Conservation (phyloP, 306 rosid genomes). For the Astragalus glycyphyllos region DNA sequence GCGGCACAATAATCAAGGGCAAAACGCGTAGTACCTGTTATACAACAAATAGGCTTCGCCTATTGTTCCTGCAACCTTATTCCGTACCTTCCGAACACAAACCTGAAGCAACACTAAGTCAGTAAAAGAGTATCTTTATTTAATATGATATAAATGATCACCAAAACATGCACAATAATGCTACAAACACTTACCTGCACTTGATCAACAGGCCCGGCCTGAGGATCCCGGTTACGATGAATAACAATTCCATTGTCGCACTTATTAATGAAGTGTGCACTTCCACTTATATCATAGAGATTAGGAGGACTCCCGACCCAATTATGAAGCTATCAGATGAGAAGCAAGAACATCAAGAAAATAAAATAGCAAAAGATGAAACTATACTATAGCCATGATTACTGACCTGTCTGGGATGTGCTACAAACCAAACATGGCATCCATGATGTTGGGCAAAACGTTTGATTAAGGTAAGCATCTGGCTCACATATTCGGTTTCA, state of each 20-base stretch:
- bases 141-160: slow-evolving; percentile 31
- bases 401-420: slow-evolving; percentile 94
- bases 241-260: slow-evolving; percentile 94
- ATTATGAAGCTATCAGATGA: slow-evolving; percentile 66
- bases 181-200: slow-evolving; percentile 62
- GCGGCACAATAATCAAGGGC: background rate
- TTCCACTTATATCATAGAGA: slow-evolving; percentile 96
- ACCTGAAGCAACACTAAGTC: slow-evolving; percentile 54
- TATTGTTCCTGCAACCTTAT: slow-evolving; percentile 87
- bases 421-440: slow-evolving; percentile 99
- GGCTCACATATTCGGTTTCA: slow-evolving; percentile 95
- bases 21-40: slow-evolving; percentile 60
- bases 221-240: slow-evolving; percentile 91
- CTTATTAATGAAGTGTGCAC: slow-evolving; percentile 92
- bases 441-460: slow-evolving; percentile 94
- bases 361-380: slow-evolving; percentile 26
- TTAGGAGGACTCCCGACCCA: slow-evolving; percentile 86
- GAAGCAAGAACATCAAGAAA: slow-evolving; percentile 38
- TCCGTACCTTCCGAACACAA: slow-evolving; percentile 83
- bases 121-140: slow-evolving; percentile 26
- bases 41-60: slow-evolving; percentile 74
- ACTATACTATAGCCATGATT: background rate
- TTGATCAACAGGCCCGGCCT: slow-evolving; percentile 77
- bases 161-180: slow-evolving; percentile 4
- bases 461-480: slow-evolving; percentile 89